These are phyloP conservation scores for Caryopteris hybrid DNA, from an alignment of 305 asterid species.

Conservation along the genomic window DNA sequence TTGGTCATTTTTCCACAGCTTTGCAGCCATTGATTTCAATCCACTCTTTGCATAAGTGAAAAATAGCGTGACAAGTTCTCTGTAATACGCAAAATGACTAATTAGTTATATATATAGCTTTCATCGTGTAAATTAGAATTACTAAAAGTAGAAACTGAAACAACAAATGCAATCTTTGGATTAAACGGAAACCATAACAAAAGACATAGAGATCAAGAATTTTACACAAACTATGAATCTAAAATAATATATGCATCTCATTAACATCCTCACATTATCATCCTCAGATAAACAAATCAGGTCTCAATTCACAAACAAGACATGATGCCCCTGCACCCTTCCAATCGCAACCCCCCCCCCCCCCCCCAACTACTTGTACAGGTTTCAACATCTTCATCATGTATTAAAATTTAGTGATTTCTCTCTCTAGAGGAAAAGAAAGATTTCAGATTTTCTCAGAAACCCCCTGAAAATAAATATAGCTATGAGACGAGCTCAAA, in stretches of 20 bases:
- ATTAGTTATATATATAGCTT: conserved; percentile 2
- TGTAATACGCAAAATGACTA: conserved; percentile 29
- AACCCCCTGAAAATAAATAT: not conserved
- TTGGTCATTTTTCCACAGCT: conserved; percentile 68
- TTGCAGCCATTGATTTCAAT: conserved; percentile 49
- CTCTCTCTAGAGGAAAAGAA: not conserved
- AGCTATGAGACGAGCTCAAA: not conserved
- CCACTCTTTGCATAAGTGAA: conserved; percentile 61
- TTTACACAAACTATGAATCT: not conserved
- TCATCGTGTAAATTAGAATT: too few species aligned
- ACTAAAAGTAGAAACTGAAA: not conserved
- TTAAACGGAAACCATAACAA: not conserved
- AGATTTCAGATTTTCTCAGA: not conserved
- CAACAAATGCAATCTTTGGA: too few species aligned
- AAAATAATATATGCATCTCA: not conserved
- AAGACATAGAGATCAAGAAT: not conserved
- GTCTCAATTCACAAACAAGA: not conserved
- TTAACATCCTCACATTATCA: too few species aligned
- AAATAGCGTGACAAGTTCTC: conserved; percentile 62
- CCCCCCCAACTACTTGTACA: not conserved
- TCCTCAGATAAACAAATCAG: not conserved
- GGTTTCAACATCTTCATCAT: not conserved
- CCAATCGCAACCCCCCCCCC: not conserved
- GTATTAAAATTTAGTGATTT: not conserved
- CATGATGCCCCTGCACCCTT: not conserved